These are phyloP conservation scores for Salix arbutifolia DNA, from an alignment of 345 rosid genomes.

Conservation along the genomic window DNA sequence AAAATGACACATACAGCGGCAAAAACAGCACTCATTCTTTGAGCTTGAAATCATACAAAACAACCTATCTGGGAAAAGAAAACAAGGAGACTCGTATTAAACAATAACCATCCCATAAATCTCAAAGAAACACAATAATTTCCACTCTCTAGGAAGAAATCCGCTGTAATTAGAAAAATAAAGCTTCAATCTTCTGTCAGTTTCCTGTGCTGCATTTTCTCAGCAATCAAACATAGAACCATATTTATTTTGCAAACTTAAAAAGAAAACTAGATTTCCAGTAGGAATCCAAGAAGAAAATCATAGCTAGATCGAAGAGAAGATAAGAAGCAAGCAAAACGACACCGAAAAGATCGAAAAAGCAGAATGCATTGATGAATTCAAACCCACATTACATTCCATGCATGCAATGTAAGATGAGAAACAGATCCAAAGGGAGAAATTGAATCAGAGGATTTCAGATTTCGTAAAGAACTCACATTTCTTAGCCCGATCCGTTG, in stretches of 20 bases:
- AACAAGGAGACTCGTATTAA: not conserved
- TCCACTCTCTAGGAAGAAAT: not conserved
- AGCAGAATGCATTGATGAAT: not conserved
- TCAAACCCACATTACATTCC: conserved; percentile 29
- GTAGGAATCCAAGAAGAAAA: not conserved
- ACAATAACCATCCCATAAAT: not conserved
- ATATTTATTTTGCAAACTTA: not conserved
- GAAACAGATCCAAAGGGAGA: conserved; percentile 14
- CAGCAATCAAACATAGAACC: conserved; percentile 5
- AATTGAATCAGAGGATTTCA: not conserved
- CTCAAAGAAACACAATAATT: not conserved
- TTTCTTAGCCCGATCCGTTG: conserved; percentile 36
- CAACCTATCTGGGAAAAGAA: not conserved
- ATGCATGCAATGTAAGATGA: conserved; percentile 5
- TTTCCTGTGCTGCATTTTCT: conserved; percentile 12
- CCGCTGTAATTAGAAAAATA: not conserved
- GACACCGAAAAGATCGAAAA: conserved; percentile 11
- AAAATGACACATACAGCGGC: not conserved
- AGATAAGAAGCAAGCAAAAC: conserved; percentile 16
- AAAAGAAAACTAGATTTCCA: not conserved
- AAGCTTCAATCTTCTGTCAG: not conserved
- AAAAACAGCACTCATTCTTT: not conserved
- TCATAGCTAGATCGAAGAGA: conserved; percentile 7
- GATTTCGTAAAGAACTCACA: conserved; percentile 37
- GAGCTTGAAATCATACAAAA: too few relatives aligned